Percentiles rank a stretch among this genome's conserved stretches.
These are phyloP conservation scores for Phaffia rhodozyma DNA, from an alignment of 1,284 basidiomycete species.

Conservation along the genomic window DNA sequence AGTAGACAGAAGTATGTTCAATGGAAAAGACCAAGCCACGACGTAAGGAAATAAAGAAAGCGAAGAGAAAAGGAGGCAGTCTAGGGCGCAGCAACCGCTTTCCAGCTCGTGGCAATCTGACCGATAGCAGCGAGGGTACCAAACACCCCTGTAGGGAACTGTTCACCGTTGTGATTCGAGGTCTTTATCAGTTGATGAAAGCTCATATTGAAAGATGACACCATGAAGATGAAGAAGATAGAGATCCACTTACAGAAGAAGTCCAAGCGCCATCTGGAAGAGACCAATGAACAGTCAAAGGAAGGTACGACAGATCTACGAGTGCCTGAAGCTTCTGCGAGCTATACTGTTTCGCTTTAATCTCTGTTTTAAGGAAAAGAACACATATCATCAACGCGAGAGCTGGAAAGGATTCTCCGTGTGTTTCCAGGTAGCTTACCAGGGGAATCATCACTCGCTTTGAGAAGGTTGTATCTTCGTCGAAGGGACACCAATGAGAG, in stretches of 20 bases:
- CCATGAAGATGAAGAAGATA: background rate
- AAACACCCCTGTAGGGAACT: conserved; percentile 12
- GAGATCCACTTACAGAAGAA: background rate
- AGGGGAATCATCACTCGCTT: no score
- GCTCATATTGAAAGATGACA: no score
- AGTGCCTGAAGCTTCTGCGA: conserved; percentile 1
- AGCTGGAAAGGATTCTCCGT: no score
- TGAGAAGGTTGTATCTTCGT: background rate
- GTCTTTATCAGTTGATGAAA: background rate
- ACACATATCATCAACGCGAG: background rate
- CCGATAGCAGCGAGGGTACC: conserved; percentile 12
- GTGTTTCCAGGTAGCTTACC: no score
- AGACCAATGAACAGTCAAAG: conserved; percentile 17
- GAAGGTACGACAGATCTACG: conserved; percentile 10
- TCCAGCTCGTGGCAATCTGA: conserved; percentile 1
- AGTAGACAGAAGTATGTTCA: no score
- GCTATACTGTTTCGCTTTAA: background rate
- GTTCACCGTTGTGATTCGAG: background rate
- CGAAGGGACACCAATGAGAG: conserved; percentile 2
- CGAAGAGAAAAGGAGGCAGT: no score
- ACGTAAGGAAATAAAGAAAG: no score
- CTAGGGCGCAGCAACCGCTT: no score
- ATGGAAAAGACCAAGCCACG: no score
- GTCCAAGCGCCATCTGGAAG: conserved; percentile 11
- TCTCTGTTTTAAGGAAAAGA: background rate